Evolutionary conservation across 345 rosid species (phyloP).

Genomic region (Pseudoturritis turrita): DNA sequence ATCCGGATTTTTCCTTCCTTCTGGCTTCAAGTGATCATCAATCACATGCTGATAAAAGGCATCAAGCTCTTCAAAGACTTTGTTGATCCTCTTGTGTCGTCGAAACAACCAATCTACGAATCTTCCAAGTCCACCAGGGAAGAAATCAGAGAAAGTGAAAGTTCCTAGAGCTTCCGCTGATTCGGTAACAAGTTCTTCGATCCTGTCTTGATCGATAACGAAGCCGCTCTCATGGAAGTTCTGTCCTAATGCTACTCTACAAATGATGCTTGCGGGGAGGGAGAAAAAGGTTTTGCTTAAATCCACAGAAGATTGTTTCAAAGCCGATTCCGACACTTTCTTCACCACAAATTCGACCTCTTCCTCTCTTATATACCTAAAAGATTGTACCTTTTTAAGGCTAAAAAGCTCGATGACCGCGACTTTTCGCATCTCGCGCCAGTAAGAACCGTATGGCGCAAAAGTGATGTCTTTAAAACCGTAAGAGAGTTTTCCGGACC

Average conservation of each 20-base stretch:
- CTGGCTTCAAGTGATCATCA: conserved; percentile 43
- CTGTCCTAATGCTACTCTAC: conserved; percentile 42
- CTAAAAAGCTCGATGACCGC: conserved; percentile 39
- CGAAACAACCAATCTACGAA: conserved; percentile 38
- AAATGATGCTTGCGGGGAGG: conserved; percentile 31
- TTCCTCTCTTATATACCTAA: conserved; percentile 34
- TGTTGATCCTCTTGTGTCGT: conserved; percentile 25
- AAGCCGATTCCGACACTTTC: conserved; percentile 20
- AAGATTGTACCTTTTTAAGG: conserved; percentile 30
- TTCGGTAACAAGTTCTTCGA: conserved; percentile 33
- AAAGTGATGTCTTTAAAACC: conserved; percentile 38
- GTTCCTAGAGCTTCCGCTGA: conserved; percentile 27
- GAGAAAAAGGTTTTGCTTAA: conserved; percentile 27
- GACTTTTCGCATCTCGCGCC: conserved; percentile 44
- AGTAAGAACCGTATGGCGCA: conserved; percentile 35
- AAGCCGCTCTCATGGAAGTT: conserved; percentile 27
- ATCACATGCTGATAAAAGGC: conserved; percentile 39
- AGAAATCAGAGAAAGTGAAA: conserved; percentile 40
- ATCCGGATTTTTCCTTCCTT: conserved; percentile 24
- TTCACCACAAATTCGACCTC: conserved; percentile 33
- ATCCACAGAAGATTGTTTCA: conserved; percentile 14
- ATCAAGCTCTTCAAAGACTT: conserved; percentile 36
- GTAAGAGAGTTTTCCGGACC: conserved; percentile 38
- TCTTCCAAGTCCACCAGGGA: conserved; percentile 38
- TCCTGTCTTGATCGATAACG: conserved; percentile 16